Evolutionary conservation across 148 eudicot genomes (phyloP), one percentile per base, ranked within the genome.

Genomic region (Silene latifolia): DNA sequence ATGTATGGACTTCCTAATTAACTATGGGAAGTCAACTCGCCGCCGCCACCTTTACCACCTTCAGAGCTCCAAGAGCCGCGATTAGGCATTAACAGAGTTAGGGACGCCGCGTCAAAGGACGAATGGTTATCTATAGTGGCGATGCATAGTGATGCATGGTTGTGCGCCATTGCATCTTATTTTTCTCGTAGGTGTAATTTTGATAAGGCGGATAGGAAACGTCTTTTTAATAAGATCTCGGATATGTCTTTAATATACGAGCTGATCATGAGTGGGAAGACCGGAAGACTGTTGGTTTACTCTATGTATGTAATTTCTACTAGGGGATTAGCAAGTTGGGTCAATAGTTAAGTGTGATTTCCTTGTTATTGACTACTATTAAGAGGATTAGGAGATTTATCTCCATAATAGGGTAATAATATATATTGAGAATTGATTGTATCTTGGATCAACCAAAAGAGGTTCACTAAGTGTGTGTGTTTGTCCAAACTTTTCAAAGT

Each of bases 41-140:
- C 46, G 4, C 5, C 67, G 14, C 8, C 18, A n/a, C 19, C 66
- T 3, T 17, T 20, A 4, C 14, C 67, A 25, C 18, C 18, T 3
- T 74, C 57, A 0, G 74, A 62, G 4, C 74, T 79, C 25, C 82
- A 78, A 6, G 82, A 79, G 65, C 82, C 82, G 1, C 32, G 42
- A 56, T 1, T 44, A 6, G 82, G 82, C 19, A 74, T 79, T 53
- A 79, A 69, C 57, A 53, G 60, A 14, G 63, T 27, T 8, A 69
- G 82, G 21, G 64, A 69, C 12, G 48, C n/a, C 8, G 69, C 69
- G 82, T 46, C 46, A 4, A 74, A 71, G 46, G 47, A 69, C 2
- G 71, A 79, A 4, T 79, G 78, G 78, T 21, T 79, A 27, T 47
- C 78, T 11, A 74, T 74, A 74, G 82, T 79, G 3, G 78, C 74